Base-by-base conservation (phyloP, 2,329 filamentous ascomycete species). In the Aureobasidium lini region DNA sequence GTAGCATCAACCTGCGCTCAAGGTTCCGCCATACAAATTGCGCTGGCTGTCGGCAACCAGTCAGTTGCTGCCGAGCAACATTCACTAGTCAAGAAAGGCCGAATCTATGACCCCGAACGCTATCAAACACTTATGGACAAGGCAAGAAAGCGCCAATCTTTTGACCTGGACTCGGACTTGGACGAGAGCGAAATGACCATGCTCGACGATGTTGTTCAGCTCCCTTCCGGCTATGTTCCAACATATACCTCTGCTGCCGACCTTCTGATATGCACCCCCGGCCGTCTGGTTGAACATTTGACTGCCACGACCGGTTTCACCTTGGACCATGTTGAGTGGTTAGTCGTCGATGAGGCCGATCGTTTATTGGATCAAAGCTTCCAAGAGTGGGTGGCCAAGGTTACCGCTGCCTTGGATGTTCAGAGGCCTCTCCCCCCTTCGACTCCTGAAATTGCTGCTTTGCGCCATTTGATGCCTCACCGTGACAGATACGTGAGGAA, bases 271-370 rank as follows among this genome's bases (percentile, higher is more conserved):
- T 94, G 90, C 71, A 97, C 93, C 0, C 93, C 93, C 0, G 94
- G 94, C 61, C 84, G 93, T 63, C 81, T 97, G 0, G 90, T 97
- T 4, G 93, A 97, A 67, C 93, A 97, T 72, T 81, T 96, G 53
- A 86, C 87, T 63, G 85, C 86, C 61, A 97, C 93, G 0, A 83
- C 84, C 3, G 91, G 90, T 0, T 96, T 97, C 70, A 83, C 80
- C 0, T 78, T 97, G 23, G 83, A 88, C 60, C 81, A 88, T 69
- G 78, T 96, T 4, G 84, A 89, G 62, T 97, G 92, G 91, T 79
- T 97, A 0, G 84, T 96, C 2, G 88, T 96, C 47, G 93, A 97
- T 67, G 93, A 97, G 74, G 94, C 93, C 10, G 93, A 97, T 72
- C 90, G 94, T 69, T 77, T 97, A 11, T 81, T 97, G 6, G 88